phyloP scores from a whole-genome alignment of 257 asterid species.

The Paulownia fortunei region DNA sequence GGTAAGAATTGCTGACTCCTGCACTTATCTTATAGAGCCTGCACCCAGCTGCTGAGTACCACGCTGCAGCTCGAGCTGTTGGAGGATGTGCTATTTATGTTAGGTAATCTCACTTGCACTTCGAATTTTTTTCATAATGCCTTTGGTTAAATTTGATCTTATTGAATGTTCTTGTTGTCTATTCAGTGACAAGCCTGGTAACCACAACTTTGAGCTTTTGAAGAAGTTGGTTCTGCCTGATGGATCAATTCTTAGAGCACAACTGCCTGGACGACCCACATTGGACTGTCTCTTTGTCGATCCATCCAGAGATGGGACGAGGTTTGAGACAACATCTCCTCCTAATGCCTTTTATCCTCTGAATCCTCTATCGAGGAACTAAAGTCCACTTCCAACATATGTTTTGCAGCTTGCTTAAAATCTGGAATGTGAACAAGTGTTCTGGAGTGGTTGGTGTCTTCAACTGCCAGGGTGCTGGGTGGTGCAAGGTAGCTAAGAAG shows the following conservation, averaged over 20 bases:
- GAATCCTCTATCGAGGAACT: not conserved
- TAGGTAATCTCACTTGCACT: slow-evolving; percentile 48
- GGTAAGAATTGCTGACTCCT: slow-evolving; percentile 1
- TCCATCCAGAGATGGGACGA: slow-evolving; percentile 93
- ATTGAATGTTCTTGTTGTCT: slow-evolving; percentile 6
- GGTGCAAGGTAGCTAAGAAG: slow-evolving; percentile 84
- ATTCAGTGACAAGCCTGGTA: slow-evolving; percentile 83
- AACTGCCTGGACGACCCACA: slow-evolving; percentile 90
- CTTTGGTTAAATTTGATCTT: not conserved
- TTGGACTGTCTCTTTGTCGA: slow-evolving; percentile 85
- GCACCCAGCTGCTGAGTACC: slow-evolving; percentile 93
- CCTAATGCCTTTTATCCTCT: not conserved
- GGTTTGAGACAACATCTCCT: slow-evolving; percentile 43
- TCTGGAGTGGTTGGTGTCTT: slow-evolving; percentile 90
- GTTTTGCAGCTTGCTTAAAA: slow-evolving; percentile 85
- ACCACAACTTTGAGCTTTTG: slow-evolving; percentile 92
- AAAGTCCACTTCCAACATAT: slow-evolving; percentile 49
- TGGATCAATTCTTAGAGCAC: slow-evolving; percentile 93
- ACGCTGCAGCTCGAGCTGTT: slow-evolving; percentile 95
- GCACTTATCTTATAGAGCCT: slow-evolving; percentile 61
- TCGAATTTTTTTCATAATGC: not conserved
- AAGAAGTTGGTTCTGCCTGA: slow-evolving; percentile 90
- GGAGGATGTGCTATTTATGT: slow-evolving; percentile 86
- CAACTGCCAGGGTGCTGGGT: slow-evolving; percentile 98
- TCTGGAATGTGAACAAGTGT: slow-evolving; percentile 85